Base-by-base conservation (phyloP, 2,329 filamentous ascomycete species). In the Verticillium nubilum region DNA sequence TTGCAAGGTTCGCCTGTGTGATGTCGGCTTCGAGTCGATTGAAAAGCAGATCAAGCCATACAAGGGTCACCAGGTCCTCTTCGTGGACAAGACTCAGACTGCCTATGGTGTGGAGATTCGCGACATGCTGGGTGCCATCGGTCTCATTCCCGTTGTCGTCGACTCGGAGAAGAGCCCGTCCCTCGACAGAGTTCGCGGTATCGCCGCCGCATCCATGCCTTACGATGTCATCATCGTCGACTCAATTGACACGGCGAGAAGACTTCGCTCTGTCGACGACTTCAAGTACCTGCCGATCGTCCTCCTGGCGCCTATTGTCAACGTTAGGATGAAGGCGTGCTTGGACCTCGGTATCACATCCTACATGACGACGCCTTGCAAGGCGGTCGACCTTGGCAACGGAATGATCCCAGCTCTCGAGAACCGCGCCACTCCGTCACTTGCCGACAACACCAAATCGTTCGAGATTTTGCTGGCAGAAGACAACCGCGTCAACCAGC, bases 221-320 rank as follows among this genome's bases (percentile, higher is more conserved):
- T 98, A 96, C 75, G 94, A 98, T 74, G 95, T 96, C 64, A 95
- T 99, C 62, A 89, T 98, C 61, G 93, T 98, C 54, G 95, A 98
- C 73, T 95, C 92, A 19, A 92, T 96, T 69, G 89, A 92, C 63
- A 96, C 91, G 4, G 95, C 94, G n/a, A 84, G 92, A 63, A 86
- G 88, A 65, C 78, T 98, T 59, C 86, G 95, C 64, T 88, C 90
- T 12, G 89, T 95, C 57, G 94, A 97, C 70, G 92, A 96, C 72
- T 97, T 97, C 82, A 97, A 97, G 78, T 98, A 97, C 71, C 92
- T 97, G 53, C 95, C 95, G 2, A 93, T 99, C 65, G 94, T 99
- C 52, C 85, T 98, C 62, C 78, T 98, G 53, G 95, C 92, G 52
- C 92, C 94, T 0, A 81, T 92, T 35, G 92, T 98, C 13, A 91